Conservation (phyloP, 805 yeast genomes). For the Lipomyces kockii region DNA sequence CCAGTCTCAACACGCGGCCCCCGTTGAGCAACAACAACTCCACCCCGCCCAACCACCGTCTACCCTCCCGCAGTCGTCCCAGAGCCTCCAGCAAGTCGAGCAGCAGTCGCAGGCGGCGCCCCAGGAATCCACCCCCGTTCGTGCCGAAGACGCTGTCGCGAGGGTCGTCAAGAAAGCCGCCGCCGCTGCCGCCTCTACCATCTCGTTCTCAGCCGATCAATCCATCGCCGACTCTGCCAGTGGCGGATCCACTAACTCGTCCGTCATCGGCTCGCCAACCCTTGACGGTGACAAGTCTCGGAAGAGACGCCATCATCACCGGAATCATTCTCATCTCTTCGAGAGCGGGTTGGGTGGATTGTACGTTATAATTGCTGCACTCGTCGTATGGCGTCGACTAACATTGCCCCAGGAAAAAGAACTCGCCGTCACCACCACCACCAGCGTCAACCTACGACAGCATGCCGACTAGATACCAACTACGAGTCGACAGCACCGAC, state of each 20-base stretch:
- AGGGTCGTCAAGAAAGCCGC: slow-evolving; percentile 38
- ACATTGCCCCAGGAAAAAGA: neutral
- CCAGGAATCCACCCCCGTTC: slow-evolving; percentile 26
- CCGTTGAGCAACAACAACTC: neutral
- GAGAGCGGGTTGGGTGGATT: neutral
- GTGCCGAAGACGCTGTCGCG: slow-evolving; percentile 48
- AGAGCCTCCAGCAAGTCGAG: neutral
- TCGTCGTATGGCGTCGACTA: neutral
- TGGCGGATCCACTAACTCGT: slow-evolving; percentile 21
- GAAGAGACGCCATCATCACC: slow-evolving; percentile 41
- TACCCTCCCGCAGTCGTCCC: neutral
- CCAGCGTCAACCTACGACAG: slow-evolving; percentile 9
- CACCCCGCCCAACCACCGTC: neutral
- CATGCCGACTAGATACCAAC: slow-evolving; percentile 6
- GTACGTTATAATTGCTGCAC: neutral
- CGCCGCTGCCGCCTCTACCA: slow-evolving; percentile 31
- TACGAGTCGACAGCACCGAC: slow-evolving; percentile 48
- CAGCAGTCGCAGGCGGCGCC: slow-evolving; percentile 12
- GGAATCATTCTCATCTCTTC: slow-evolving; percentile 26
- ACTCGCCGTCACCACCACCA: slow-evolving; percentile 14
- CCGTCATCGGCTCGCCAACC: slow-evolving; percentile 18
- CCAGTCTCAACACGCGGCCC: neutral
- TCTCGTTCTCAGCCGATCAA: slow-evolving; percentile 28
- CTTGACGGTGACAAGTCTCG: slow-evolving; percentile 20
- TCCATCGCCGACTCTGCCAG: slow-evolving; percentile 18